A percentile compares a stretch with the other conserved stretches of the same genome.
phyloP scores from a whole-genome alignment of 139 green algal genomes.

The Chlamydomonas schloesseri region DNA sequence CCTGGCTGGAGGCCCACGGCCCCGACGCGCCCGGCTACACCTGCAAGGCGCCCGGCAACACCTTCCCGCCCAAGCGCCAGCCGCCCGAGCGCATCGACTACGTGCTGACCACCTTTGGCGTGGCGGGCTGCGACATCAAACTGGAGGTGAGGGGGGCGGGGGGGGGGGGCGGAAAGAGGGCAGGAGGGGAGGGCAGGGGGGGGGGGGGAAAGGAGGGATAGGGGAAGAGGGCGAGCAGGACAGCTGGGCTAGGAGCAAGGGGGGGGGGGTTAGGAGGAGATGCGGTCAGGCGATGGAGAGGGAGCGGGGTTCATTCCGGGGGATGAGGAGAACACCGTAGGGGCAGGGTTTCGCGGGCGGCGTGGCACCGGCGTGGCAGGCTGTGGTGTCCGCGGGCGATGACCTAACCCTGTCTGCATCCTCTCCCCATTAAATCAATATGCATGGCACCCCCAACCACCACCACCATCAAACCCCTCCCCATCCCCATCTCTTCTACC shows the following conservation, averaged over 20 bases:
- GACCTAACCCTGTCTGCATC: no score
- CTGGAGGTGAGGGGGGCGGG: conserved; percentile 5
- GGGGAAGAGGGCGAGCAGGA: background rate
- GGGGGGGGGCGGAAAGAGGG: background rate
- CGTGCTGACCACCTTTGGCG: conserved; percentile 32
- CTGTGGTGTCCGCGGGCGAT: no score
- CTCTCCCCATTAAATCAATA: no score
- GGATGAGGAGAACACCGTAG: no score
- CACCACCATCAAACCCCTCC: background rate
- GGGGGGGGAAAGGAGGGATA: background rate
- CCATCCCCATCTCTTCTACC: background rate
- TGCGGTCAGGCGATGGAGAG: no score
- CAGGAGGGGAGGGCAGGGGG: no score
- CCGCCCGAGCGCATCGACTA: conserved; percentile 61
- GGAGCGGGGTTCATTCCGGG: no score
- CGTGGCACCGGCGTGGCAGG: no score
- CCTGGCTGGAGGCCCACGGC: conserved; percentile 37
- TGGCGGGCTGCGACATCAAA: background rate
- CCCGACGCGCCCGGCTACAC: conserved; percentile 42
- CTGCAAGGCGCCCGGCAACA: conserved; percentile 58
- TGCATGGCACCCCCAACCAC: no score
- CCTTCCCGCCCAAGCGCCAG: conserved; percentile 49
- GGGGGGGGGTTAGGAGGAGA: no score
- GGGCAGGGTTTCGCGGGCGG: no score
- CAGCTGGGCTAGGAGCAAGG: no score